Percentiles rank a stretch among this genome's conserved stretches.
These are phyloP conservation scores for Trypanosoma lewisi DNA, from an alignment of 208 protist species.

Conservation along the genomic window DNA sequence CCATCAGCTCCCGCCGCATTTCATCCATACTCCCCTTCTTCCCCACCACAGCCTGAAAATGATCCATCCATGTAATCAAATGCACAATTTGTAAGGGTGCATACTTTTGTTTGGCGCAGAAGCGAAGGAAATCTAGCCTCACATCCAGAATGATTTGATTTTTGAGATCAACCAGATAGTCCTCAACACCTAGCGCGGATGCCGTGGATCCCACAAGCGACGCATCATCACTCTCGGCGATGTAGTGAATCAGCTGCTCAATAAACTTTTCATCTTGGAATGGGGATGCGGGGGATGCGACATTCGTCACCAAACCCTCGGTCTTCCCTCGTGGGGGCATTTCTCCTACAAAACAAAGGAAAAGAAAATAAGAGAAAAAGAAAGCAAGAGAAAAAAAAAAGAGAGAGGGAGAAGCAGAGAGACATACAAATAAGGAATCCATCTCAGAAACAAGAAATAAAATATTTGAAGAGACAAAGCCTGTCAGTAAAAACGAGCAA, in stretches of 20 bases:
- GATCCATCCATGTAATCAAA: conserved; percentile 43
- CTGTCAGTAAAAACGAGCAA: background rate
- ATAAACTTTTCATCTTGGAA: conserved; percentile 44
- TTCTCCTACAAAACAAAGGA: background rate
- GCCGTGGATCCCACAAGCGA: conserved; percentile 47
- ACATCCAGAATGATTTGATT: conserved; percentile 74
- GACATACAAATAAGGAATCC: background rate
- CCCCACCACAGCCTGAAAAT: conserved; percentile 28
- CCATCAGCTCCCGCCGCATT: conserved; percentile 23
- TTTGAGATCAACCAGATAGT: conserved; percentile 65
- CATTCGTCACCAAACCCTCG: conserved; percentile 13
- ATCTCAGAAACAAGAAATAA: background rate
- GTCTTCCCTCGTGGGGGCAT: conserved; percentile 21
- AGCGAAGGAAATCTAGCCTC: conserved; percentile 56
- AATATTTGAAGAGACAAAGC: background rate
- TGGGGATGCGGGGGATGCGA: conserved; percentile 8
- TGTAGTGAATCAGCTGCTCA: conserved; percentile 32
- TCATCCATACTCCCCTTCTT: conserved; percentile 10
- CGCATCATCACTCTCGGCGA: conserved; percentile 22
- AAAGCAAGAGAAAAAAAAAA: background rate
- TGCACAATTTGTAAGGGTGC: conserved; percentile 54
- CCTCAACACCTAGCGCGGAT: conserved; percentile 35
- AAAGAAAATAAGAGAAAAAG: background rate
- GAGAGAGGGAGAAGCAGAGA: background rate
- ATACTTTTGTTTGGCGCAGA: conserved; percentile 60